These are phyloP conservation scores for Plantago major DNA, from an alignment of 257 asterid species.

Conservation along the genomic window DNA sequence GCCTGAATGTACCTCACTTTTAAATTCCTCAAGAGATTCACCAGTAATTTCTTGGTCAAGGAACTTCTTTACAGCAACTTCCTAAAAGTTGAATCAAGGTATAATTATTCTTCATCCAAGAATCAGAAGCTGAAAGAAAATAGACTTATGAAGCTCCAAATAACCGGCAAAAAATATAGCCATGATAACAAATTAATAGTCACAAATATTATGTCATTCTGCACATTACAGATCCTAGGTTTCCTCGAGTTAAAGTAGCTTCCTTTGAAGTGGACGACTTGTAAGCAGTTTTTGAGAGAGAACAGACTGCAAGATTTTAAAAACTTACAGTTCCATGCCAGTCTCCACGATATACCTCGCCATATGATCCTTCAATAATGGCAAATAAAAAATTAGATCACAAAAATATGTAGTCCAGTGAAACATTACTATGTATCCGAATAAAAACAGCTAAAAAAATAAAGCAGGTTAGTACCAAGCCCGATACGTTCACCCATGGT, in stretches of 20 bases:
- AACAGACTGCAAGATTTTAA: slow-evolving; percentile 11
- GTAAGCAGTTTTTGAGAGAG: background rate
- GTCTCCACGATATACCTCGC: slow-evolving; percentile 95
- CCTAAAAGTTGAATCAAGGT: slow-evolving; percentile 50
- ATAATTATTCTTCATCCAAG: slow-evolving; percentile 20
- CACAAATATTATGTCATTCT: background rate
- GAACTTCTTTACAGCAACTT: slow-evolving; percentile 94
- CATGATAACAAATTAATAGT: slow-evolving; percentile 4
- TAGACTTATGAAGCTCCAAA: slow-evolving; percentile 13
- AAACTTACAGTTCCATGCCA: slow-evolving; percentile 99
- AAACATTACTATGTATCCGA: slow-evolving; percentile 18
- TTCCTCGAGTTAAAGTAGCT: too few species aligned
- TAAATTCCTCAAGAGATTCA: slow-evolving; percentile 95
- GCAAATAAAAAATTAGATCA: slow-evolving; percentile 21
- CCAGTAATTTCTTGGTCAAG: slow-evolving; percentile 83
- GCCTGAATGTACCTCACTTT: slow-evolving; percentile 70
- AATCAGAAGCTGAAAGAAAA: slow-evolving; percentile 18
- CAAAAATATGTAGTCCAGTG: slow-evolving; percentile 5
- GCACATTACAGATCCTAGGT: too few species aligned
- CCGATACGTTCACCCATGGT: slow-evolving; percentile 99
- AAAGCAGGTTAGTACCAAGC: slow-evolving; percentile 64
- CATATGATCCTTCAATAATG: slow-evolving; percentile 71
- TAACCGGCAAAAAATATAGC: slow-evolving; percentile 9
- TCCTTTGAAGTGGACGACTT: background rate
- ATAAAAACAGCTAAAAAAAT: slow-evolving; percentile 19